Evolutionary conservation across 768 basidiomycete species (phyloP), one percentile per base, ranked within the genome.

Genomic region (Lanmaoa pseudosensibilis): DNA sequence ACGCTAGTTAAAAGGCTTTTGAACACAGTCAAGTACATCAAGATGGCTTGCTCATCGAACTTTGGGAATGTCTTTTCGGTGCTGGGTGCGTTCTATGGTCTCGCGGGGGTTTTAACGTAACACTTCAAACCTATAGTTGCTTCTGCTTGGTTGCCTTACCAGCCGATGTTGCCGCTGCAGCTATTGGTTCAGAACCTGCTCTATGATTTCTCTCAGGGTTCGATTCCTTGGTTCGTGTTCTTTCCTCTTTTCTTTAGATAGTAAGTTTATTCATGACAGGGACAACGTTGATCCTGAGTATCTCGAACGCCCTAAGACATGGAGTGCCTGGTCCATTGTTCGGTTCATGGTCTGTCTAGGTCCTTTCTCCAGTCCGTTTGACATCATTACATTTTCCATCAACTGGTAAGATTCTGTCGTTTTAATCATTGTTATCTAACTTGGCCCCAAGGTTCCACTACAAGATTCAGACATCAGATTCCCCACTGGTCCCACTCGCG

Each of bases 251-350:
- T 49, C 19, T 2, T 39, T 32, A 15, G n/a, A 50, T 37, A 15
- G n/a, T 23, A 37, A 10, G 39, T 51, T 63, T 16, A 73, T 45
- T 12, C 19, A 12, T 39, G 15, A 12, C 43, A 70, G 69, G 74
- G 73, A 74, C 51, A 75, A 75, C 15, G 74, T 74, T 52, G 74
- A 74, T 52, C 69, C 71, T 1, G 74, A 74, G 58, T 73, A 71
- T 58, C 67, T 74, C 12, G 66, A 65, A 54, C 40, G 45, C 23
- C 73, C 73, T 13, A 74, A 49, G 55, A 61, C 65, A 36, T 70
- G 65, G 73, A 64, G 63, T 51, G 74, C 73, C 21, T 61, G 62
- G 58, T 74, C 74, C n/a, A 73, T 74, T 41, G 23, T 70, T 33
- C 65, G 66, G 18, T 75, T 74, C 64, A 74, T 74, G 73, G 32